Conservation (phyloP, 2,329 filamentous ascomycete species). For the Onygena corvina region DNA sequence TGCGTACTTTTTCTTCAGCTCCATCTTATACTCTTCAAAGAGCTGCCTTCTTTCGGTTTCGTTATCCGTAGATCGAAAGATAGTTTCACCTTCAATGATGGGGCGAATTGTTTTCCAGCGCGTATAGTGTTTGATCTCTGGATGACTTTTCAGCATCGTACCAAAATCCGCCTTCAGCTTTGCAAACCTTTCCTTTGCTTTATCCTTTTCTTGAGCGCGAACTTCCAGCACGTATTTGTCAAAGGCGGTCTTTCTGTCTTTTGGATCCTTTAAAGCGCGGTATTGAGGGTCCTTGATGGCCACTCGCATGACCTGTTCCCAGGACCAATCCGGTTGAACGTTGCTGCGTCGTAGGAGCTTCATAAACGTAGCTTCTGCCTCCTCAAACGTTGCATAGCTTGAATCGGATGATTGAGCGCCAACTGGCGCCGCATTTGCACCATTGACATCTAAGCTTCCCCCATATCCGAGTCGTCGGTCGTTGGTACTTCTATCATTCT, state of each 20-base stretch:
- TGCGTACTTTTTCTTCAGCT: conserved; percentile 67
- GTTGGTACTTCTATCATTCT: conserved; percentile 35
- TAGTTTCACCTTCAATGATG: conserved; percentile 88
- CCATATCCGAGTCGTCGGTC: conserved; percentile 40
- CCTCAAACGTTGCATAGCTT: conserved; percentile 66
- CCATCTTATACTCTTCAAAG: conserved; percentile 83
- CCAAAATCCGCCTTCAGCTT: conserved; percentile 91
- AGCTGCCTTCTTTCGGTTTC: conserved; percentile 79
- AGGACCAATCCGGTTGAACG: conserved; percentile 83
- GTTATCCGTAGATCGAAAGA: conserved; percentile 80
- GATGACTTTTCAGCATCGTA: conserved; percentile 89
- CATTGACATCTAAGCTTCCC: conserved; percentile 29
- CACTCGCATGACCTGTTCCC: conserved; percentile 76
- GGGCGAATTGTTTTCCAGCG: conserved; percentile 92
- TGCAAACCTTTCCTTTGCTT: conserved; percentile 79
- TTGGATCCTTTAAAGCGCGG: conserved; percentile 82
- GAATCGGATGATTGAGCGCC: conserved; percentile 48
- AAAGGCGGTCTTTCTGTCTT: conserved; percentile 79
- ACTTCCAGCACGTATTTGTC: conserved; percentile 90
- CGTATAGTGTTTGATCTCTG: conserved; percentile 93
- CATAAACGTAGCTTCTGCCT: conserved; percentile 84
- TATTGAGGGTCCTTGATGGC: conserved; percentile 88
- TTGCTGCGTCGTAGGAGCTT: conserved; percentile 77
- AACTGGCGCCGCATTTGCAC: conserved; percentile 28
- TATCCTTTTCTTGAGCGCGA: conserved; percentile 83